Evolutionary conservation across 257 asterid genomes (phyloP).

Genomic region (Nicotiana knightiana): DNA sequence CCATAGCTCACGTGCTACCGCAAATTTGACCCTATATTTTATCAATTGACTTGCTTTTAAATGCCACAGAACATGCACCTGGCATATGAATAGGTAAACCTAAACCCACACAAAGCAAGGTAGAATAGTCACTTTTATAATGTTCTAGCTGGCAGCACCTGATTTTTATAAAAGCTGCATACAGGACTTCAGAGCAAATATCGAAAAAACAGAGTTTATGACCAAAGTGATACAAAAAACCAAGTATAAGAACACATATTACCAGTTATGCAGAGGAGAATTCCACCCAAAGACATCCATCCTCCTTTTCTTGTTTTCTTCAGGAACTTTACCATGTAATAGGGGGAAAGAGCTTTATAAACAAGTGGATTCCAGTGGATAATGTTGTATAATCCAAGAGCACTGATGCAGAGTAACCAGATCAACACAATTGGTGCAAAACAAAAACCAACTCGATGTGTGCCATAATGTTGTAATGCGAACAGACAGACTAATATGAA

Average conservation of each 20-base stretch:
- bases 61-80: not conserved
- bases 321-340: slow-evolving; percentile 75
- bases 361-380: slow-evolving; percentile 80
- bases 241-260: not conserved
- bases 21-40: not conserved
- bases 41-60: not conserved
- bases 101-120: slow-evolving; percentile 4
- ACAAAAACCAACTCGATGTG: slow-evolving; percentile 79
- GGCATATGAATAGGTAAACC: not conserved
- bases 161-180: not conserved
- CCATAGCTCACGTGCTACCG: not conserved
- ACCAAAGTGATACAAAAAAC: not conserved
- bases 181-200: not conserved
- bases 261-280: slow-evolving; percentile 96
- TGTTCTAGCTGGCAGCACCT: not conserved
- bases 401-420: slow-evolving; percentile 85
- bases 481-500: slow-evolving; percentile 89
- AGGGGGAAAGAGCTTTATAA: slow-evolving; percentile 85
- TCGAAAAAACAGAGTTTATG: not conserved
- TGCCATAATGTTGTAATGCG: slow-evolving; percentile 93
- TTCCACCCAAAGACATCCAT: slow-evolving; percentile 99
- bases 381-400: slow-evolving; percentile 77
- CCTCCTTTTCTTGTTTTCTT: slow-evolving; percentile 96
- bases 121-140: not conserved
- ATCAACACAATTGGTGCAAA: slow-evolving; percentile 79